These are phyloP conservation scores for Beauveria sp. DNA, from an alignment of 2,329 filamentous ascomycete species.

Conservation along the genomic window DNA sequence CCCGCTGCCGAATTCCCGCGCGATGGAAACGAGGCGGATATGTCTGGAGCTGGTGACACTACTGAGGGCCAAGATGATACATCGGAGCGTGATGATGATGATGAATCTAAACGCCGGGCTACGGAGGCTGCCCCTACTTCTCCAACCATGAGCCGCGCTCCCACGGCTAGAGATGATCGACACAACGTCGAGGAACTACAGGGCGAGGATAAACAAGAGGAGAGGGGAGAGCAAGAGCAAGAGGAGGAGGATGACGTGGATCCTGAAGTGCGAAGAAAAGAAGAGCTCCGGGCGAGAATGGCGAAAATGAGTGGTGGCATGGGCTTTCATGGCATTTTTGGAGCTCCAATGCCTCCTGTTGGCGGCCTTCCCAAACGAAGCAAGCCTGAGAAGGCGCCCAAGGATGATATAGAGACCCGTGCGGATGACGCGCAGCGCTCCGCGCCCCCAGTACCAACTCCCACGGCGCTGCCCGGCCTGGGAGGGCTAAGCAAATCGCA, in stretches of 20 bases:
- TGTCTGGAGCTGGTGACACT: conserved; percentile 57
- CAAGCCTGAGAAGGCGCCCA: conserved; percentile 17
- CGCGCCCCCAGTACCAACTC: conserved; percentile 48
- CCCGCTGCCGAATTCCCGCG: conserved; percentile 35
- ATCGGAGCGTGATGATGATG: conserved; percentile 68
- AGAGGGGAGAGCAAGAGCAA: conserved; percentile 58
- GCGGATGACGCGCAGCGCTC: conserved; percentile 33
- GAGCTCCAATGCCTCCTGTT: conserved; percentile 61
- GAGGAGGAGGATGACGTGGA: conserved; percentile 81
- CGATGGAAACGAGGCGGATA: conserved; percentile 58
- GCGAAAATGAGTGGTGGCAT: conserved; percentile 97
- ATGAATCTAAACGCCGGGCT: conserved; percentile 38
- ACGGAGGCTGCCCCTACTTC: conserved; percentile 31
- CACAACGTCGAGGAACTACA: conserved; percentile 64
- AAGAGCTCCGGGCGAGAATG: conserved; percentile 91
- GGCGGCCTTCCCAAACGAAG: conserved; percentile 49
- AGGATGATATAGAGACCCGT: conserved; percentile 33
- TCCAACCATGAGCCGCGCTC: conserved; percentile 18
- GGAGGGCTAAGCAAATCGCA: conserved; percentile 46
- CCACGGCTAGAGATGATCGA: conserved; percentile 43
- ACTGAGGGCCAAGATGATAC: conserved; percentile 53
- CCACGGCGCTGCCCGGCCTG: conserved; percentile 68
- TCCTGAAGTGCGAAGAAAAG: conserved; percentile 73
- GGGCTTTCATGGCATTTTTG: conserved; percentile 94
- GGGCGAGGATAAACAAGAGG: conserved; percentile 60